phyloP scores from a whole-genome alignment of 1,284 basidiomycete genomes.

The Retiboletus fuscus region DNA sequence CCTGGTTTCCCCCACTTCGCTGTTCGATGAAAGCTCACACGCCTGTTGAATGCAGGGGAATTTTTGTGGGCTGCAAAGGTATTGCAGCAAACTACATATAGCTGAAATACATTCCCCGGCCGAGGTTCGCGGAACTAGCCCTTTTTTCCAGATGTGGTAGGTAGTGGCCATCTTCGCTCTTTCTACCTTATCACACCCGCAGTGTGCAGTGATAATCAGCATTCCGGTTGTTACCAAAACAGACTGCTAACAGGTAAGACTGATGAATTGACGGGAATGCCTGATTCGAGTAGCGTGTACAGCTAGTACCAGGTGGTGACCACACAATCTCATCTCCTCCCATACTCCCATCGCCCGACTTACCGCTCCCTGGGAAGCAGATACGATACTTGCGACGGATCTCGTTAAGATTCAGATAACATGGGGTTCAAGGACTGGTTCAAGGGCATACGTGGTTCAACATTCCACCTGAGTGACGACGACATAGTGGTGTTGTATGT shows the following conservation, averaged over 20 bases:
- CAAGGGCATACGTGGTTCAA: neutral
- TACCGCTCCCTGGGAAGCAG: neutral
- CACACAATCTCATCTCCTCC: neutral
- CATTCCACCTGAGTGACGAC: constrained; percentile 16
- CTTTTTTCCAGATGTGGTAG: neutral
- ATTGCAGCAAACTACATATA: no score
- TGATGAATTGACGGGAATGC: neutral
- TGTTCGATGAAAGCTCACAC: neutral
- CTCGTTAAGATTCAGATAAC: neutral
- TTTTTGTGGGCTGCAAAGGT: no score
- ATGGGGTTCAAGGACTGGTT: constrained; percentile 14
- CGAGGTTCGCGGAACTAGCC: no score
- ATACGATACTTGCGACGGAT: neutral
- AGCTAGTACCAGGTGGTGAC: neutral
- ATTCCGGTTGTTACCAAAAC: constrained; percentile 5
- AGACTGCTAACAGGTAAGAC: neutral
- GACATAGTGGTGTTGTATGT: constrained; percentile 42
- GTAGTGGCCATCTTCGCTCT: neutral
- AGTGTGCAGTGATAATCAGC: neutral
- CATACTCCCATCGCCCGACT: neutral
- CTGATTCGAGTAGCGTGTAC: constrained; percentile 13
- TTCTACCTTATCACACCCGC: neutral
- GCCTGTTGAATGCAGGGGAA: no score
- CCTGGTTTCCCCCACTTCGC: neutral
- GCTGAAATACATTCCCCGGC: neutral